These are phyloP conservation scores for Cercospora brassicicola DNA, from an alignment of 2,329 filamentous ascomycete genomes.

Conservation along the genomic window DNA sequence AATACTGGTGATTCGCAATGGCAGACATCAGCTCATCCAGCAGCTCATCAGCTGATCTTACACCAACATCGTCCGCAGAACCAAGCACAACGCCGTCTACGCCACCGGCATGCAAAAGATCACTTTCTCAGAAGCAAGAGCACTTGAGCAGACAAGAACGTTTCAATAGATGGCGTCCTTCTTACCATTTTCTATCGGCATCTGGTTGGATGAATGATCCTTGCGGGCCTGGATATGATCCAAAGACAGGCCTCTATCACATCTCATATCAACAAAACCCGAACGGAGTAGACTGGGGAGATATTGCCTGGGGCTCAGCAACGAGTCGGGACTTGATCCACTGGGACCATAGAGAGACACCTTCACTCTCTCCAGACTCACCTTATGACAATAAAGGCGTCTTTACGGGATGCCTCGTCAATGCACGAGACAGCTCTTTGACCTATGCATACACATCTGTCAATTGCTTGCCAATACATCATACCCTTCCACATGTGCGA, in stretches of 20 bases:
- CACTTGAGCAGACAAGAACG: slow-evolving; percentile 10
- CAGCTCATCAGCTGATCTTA: slow-evolving; percentile 14
- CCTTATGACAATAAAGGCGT: slow-evolving; percentile 45
- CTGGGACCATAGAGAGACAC: slow-evolving; percentile 38
- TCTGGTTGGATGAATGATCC: slow-evolving; percentile 49
- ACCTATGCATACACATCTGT: slow-evolving; percentile 47
- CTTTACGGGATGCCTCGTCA: slow-evolving; percentile 46
- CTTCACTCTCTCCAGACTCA: slow-evolving; percentile 39
- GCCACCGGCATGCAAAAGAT: not conserved
- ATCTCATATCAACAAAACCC: slow-evolving; percentile 49
- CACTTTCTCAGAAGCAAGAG: not conserved
- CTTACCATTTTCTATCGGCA: slow-evolving; percentile 43
- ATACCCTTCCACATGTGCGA: slow-evolving; percentile 41
- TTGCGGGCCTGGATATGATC: slow-evolving; percentile 46
- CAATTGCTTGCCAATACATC: slow-evolving; percentile 44
- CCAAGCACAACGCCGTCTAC: slow-evolving; percentile 9
- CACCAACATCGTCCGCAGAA: slow-evolving; percentile 3
- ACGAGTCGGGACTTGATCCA: slow-evolving; percentile 43
- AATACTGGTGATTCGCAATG: not conserved
- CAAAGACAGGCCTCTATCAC: slow-evolving; percentile 44
- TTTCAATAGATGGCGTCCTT: slow-evolving; percentile 29
- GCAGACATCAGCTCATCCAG: slow-evolving; percentile 11
- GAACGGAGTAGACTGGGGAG: slow-evolving; percentile 44
- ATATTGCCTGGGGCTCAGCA: slow-evolving; percentile 47
- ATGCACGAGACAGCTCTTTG: slow-evolving; percentile 36